Conservation (phyloP, 2,329 filamentous ascomycete species). For the Trichoderma oligosporum region DNA sequence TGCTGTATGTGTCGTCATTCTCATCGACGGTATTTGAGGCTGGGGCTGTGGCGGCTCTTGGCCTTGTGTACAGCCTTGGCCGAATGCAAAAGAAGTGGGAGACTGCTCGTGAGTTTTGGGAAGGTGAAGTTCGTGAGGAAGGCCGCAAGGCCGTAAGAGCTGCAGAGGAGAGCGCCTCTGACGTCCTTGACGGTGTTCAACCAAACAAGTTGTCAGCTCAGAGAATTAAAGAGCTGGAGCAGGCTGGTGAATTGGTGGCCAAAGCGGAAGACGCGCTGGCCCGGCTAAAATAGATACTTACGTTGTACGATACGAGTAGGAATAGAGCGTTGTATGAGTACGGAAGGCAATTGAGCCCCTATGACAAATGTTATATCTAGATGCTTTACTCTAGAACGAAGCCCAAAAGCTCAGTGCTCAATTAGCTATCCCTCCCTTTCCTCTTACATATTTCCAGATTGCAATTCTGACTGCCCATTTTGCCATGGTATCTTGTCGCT, state of each 20-base stretch:
- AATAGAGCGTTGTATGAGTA: slow-evolving; percentile 18
- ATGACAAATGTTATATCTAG: slow-evolving; percentile 14
- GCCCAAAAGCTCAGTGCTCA: slow-evolving; percentile 15
- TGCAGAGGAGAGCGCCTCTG: slow-evolving; percentile 51
- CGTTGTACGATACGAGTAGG: slow-evolving; percentile 24
- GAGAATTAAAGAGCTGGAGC: slow-evolving; percentile 35
- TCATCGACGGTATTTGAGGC: slow-evolving; percentile 57
- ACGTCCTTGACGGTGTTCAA: slow-evolving; percentile 40
- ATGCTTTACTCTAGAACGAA: slow-evolving; percentile 20
- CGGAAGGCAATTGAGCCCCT: neutral
- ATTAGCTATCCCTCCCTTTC: slow-evolving; percentile 2
- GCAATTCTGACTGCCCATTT: neutral
- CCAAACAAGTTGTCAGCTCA: slow-evolving; percentile 26
- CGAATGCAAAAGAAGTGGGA: slow-evolving; percentile 63
- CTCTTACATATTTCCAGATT: slow-evolving; percentile 6
- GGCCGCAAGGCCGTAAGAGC: slow-evolving; percentile 59
- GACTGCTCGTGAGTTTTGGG: slow-evolving; percentile 56
- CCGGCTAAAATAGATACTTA: slow-evolving; percentile 41
- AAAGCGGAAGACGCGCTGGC: slow-evolving; percentile 48
- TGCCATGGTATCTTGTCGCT: slow-evolving; percentile 17
- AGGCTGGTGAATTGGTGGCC: slow-evolving; percentile 44
- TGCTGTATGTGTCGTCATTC: slow-evolving; percentile 55
- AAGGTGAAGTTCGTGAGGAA: slow-evolving; percentile 63
- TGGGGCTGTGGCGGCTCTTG: slow-evolving; percentile 58
- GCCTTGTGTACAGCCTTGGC: slow-evolving; percentile 55